Base-by-base conservation (phyloP, 768 basidiomycete species). In the Phanerodontia chrysosporium region DNA sequence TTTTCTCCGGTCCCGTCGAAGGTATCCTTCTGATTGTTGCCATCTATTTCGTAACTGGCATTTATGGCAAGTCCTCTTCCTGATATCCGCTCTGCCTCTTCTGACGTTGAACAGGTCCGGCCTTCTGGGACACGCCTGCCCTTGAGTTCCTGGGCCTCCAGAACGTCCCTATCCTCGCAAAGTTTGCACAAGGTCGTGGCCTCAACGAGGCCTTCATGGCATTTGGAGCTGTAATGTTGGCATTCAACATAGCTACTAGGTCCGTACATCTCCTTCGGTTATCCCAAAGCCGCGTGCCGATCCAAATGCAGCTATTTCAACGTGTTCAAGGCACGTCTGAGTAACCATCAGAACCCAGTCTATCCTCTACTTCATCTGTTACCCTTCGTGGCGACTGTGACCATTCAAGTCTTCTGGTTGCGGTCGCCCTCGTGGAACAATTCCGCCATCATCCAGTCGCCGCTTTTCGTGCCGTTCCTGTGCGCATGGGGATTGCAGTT, bases 1-100 rank as follows among this genome's bases (percentile, higher is more conserved):
- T 88, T 32, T 96, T 96, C 73, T 96, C 93, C 16, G 96, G 97
- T 0, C 96, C 97, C 0, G 91, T 98, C 1, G 97, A 98, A 72
- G 97, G 97, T 7, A 96, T 98, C 64, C 75, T 99, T 35, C 81
- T 98, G 72, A 87, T 98, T 57, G 77, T 87, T 27, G 70, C 65
- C 9, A 86, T 98, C 56, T 98, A 87, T 74, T 63, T 85, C 29
- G 75, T 96, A 54, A 88, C 89, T 13, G 95, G 93, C 0, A 71
- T 90, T 53, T 86, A 79, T 65, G 92, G 92, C 84, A 61, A 49
- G 79, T 68, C 1, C 16, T 57, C 24, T 16, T 36, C 42, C 48
- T 51, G 9, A 18, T 54, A 39, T 42, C 3, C 6, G 44, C 32
- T n/a, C 3, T 27, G 32, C 14, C 13, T 21, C 9, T 10, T 6